Conservation (phyloP, 2,329 filamentous ascomycete genomes). For the Gnomoniopsis smithogilvyi region DNA sequence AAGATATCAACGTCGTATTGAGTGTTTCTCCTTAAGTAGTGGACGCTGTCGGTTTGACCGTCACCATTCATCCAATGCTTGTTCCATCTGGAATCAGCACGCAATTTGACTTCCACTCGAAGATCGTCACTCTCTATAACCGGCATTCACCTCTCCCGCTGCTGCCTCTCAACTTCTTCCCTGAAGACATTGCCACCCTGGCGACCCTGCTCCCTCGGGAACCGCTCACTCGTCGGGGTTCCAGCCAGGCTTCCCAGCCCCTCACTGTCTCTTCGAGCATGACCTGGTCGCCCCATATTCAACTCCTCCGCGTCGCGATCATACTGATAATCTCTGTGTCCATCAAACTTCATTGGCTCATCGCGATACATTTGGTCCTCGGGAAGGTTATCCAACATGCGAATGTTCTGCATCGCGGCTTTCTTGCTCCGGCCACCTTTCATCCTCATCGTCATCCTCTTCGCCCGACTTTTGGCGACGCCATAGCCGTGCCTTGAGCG, state of each 20-base stretch:
- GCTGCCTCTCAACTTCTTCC: slow-evolving; percentile 48
- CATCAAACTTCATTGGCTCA: slow-evolving; percentile 2
- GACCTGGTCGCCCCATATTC: slow-evolving; percentile 12
- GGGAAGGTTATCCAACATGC: slow-evolving; percentile 37
- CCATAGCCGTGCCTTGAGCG: slow-evolving; percentile 41
- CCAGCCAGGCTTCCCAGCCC: slow-evolving; percentile 46
- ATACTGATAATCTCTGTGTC: slow-evolving; percentile 24
- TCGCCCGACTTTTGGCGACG: slow-evolving; percentile 29
- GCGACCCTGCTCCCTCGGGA: slow-evolving; percentile 28
- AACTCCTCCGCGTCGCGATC: slow-evolving; percentile 27
- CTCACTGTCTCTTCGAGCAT: slow-evolving; percentile 41
- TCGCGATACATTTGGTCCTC: slow-evolving; percentile 25
- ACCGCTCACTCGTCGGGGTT: slow-evolving; percentile 42
- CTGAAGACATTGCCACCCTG: slow-evolving; percentile 42
- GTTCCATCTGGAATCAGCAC: too few relatives aligned
- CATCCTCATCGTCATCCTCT: slow-evolving; percentile 27
- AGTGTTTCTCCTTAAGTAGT: too few relatives aligned
- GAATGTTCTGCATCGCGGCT: slow-evolving; percentile 34
- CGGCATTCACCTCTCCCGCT: slow-evolving; percentile 31
- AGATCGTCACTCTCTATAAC: too few relatives aligned
- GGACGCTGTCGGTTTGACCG: too few relatives aligned
- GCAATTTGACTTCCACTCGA: too few relatives aligned
- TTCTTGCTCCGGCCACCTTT: slow-evolving; percentile 32
- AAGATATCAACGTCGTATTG: too few relatives aligned
- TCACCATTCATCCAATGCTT: too few relatives aligned